Evolutionary conservation across 371 early-diverging fungal species (phyloP).

Genomic region (Mucor irregularis): DNA sequence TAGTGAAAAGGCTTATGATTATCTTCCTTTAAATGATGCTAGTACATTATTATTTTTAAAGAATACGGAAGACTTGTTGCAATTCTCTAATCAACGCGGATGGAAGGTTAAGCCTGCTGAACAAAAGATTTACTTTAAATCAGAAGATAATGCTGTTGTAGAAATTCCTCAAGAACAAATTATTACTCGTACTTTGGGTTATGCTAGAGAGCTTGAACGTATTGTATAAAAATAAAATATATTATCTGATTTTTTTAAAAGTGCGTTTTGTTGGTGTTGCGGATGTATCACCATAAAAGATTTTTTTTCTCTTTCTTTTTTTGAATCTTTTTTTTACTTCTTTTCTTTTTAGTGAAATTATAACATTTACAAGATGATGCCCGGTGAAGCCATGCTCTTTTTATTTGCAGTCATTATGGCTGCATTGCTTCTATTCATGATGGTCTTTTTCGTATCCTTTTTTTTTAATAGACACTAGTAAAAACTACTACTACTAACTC

Average conservation of each 20-base stretch:
- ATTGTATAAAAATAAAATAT: slow-evolving; percentile 74
- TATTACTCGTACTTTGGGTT: slow-evolving; percentile 81
- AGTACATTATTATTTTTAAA: slow-evolving; percentile 87
- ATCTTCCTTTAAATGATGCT: slow-evolving; percentile 86
- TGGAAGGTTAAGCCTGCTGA: slow-evolving; percentile 86
- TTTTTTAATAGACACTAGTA: no score
- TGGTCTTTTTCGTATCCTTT: slow-evolving; percentile 88
- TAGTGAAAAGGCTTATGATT: slow-evolving; percentile 88
- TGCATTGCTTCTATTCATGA: slow-evolving; percentile 86
- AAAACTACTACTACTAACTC: not conserved
- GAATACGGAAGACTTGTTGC: slow-evolving; percentile 71
- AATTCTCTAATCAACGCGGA: slow-evolving; percentile 75
- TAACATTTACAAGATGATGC: slow-evolving; percentile 47
- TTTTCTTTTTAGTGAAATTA: slow-evolving; percentile 1
- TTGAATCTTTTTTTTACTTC: slow-evolving; percentile 10
- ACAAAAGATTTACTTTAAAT: slow-evolving; percentile 79
- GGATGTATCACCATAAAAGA: not conserved
- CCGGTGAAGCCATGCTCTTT: slow-evolving; percentile 78
- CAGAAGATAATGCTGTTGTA: slow-evolving; percentile 57
- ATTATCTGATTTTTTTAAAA: not conserved
- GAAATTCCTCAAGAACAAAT: slow-evolving; percentile 84
- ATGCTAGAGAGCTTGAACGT: slow-evolving; percentile 94
- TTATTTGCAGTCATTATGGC: slow-evolving; percentile 90
- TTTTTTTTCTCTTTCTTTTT: not conserved
- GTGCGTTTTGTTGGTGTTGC: no score